These are phyloP conservation scores for Salix purpurea DNA, from an alignment of 345 rosid genomes.

Conservation along the genomic window DNA sequence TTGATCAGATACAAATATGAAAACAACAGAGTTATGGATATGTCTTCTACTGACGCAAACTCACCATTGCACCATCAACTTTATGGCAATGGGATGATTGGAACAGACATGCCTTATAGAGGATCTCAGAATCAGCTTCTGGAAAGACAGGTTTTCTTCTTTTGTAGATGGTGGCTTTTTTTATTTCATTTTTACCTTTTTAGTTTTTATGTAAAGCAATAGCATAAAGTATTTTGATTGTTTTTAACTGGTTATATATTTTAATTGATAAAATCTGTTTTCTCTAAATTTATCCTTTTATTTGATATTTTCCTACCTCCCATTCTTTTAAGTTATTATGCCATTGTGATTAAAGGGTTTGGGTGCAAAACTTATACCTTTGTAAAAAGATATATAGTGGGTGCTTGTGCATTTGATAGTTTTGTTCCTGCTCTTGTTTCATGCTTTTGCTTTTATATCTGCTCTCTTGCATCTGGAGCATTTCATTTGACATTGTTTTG, in stretches of 20 bases:
- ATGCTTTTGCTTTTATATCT: neutral
- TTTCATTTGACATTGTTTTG: slow-evolving; percentile 15
- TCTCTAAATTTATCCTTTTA: neutral
- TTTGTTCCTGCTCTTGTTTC: neutral
- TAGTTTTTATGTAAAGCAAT: neutral
- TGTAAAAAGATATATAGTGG: neutral
- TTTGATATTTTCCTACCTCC: neutral
- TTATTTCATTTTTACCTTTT: neutral
- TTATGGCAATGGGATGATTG: slow-evolving; percentile 69
- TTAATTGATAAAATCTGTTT: neutral
- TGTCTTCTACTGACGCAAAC: slow-evolving; percentile 63
- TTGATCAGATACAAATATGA: slow-evolving; percentile 69
- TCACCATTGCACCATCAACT: slow-evolving; percentile 69
- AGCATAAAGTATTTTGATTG: too few relatives aligned
- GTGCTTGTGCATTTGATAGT: neutral
- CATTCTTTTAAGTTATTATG: neutral
- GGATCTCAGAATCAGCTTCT: slow-evolving; percentile 91
- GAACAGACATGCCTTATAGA: slow-evolving; percentile 56
- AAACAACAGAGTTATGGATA: slow-evolving; percentile 77
- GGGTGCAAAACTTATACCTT: neutral
- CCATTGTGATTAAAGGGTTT: neutral
- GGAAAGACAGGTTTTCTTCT: slow-evolving; percentile 73
- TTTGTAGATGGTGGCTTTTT: slow-evolving; percentile 9
- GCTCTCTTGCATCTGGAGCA: neutral
- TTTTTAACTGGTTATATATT: too few relatives aligned